Conservation (phyloP, 768 basidiomycete genomes). For the Gloeophyllum trabeum region DNA sequence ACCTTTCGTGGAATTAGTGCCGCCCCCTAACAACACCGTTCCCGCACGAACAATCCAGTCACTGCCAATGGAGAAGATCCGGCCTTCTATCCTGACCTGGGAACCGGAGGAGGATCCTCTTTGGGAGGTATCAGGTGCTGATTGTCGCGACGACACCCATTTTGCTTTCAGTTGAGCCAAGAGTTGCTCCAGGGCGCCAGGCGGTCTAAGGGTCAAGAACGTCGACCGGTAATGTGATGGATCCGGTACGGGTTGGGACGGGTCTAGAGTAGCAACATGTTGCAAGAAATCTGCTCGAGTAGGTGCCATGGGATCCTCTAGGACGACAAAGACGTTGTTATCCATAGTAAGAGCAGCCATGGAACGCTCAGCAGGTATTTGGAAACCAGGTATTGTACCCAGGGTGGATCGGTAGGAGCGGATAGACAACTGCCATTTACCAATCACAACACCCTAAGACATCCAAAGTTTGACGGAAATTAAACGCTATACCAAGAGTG, state of each 20-base stretch:
- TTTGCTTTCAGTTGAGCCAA: constrained; percentile 63
- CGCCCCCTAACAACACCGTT: constrained; percentile 66
- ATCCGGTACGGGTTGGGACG: constrained; percentile 7
- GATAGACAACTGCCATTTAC: constrained; percentile 61
- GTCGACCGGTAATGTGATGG: constrained; percentile 63
- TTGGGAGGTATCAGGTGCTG: constrained; percentile 22
- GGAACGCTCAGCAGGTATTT: constrained; percentile 46
- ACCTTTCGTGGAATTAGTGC: constrained; percentile 67
- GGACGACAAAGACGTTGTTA: constrained; percentile 67
- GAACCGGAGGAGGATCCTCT: constrained; percentile 31
- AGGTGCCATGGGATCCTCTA: constrained; percentile 70
- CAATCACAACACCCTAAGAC: constrained; percentile 13
- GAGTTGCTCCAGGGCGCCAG: constrained; percentile 65
- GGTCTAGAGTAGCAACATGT: constrained; percentile 14
- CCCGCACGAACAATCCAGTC: constrained; percentile 79
- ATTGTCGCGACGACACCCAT: constrained; percentile 62
- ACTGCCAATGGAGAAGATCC: constrained; percentile 63
- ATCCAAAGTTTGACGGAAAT: background rate
- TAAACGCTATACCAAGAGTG: background rate
- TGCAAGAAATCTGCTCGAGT: constrained; percentile 44
- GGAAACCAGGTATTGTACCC: constrained; percentile 37
- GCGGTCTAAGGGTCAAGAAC: constrained; percentile 65
- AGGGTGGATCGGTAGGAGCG: constrained; percentile 71
- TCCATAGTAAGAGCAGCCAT: constrained; percentile 75
- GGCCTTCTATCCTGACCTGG: constrained; percentile 65